Base-by-base conservation (phyloP, 306 rosid genomes). In the Cyclanthera cordifolia region DNA sequence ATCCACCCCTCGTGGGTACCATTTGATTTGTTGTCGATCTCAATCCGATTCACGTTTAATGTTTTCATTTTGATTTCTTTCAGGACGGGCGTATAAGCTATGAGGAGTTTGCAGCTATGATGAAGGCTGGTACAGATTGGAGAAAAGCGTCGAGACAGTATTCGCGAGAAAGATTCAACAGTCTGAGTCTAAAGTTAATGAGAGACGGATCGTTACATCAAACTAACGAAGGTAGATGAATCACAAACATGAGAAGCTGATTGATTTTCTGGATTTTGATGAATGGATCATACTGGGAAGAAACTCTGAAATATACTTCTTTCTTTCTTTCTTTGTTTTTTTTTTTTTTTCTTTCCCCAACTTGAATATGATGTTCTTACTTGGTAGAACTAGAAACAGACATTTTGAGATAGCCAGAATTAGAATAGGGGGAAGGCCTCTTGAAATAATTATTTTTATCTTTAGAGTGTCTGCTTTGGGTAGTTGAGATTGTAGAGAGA, bases 111-210 rank as follows among this genome's bases (percentile, higher is more conserved):
- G 86, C 86, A 49, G 90, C 92, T 23, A 92, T 92, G 97, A 92
- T 92, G 97, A 92, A 85, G 76, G 83, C 97, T 0, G 97, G 97
- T 77, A 92, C 97, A 1, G 97, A 92, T 75, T 92, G 97, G 97
- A 89, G 97, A 84, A 92, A 92, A 70, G 97, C 96, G 9, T 92
- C 97, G 9, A 80, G 97, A 56, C 97, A 92, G 76, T 92, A 92
- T 65, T 92, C 97, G 1, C 87, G 97, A 78, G 97, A 92, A 80
- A 84, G 97, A 82, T 92, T 92, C 81, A 89, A 89, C 81, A 92
- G 96, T 80, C 79, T 92, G 70, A 92, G 97, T 78, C 79, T 92
- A 34, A 92, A 89, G 69, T 80, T 92, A 73, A 89, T 92, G 96
- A 89, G 86, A 76, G 97, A 92, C 10, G 97, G 97, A 17, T 92